These are phyloP conservation scores for Mrakia blollopis DNA, from an alignment of 768 basidiomycete species.

Conservation along the genomic window DNA sequence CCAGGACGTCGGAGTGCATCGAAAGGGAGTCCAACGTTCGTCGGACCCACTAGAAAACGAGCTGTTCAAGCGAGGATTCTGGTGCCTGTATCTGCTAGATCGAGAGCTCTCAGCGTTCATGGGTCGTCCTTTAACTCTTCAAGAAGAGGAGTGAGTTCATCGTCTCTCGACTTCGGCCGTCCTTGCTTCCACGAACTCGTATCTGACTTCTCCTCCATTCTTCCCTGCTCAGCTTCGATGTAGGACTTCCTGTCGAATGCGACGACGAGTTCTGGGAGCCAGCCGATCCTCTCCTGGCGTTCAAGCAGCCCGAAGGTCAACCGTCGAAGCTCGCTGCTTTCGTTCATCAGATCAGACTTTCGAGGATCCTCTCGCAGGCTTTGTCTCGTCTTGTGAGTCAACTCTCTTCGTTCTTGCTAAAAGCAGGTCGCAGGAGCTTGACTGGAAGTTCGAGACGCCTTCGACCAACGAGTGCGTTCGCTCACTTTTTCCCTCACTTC, in stretches of 20 bases:
- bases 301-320: slow-evolving; percentile 15
- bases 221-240: slow-evolving; percentile 23
- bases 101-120: slow-evolving; percentile 28
- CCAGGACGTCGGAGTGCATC: slow-evolving; percentile 32
- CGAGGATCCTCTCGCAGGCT: slow-evolving; percentile 24
- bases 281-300: slow-evolving; percentile 7
- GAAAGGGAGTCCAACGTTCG: slow-evolving; percentile 24
- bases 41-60: slow-evolving; percentile 28
- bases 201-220: neutral
- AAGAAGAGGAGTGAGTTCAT: slow-evolving; percentile 29
- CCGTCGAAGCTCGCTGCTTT: slow-evolving; percentile 28
- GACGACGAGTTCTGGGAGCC: slow-evolving; percentile 26
- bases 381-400: slow-evolving; percentile 17
- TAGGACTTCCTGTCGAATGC: slow-evolving; percentile 27
- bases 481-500: neutral
- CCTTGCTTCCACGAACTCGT: neutral
- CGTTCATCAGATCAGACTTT: slow-evolving; percentile 19
- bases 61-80: slow-evolving; percentile 22
- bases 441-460: too few species aligned
- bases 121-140: slow-evolving; percentile 25
- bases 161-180: too few species aligned
- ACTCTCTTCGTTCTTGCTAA: too few species aligned
- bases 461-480: too few species aligned
- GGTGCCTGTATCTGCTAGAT: slow-evolving; percentile 10
- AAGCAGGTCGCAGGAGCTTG: too few species aligned